phyloP scores from a whole-genome alignment of 768 basidiomycete genomes.

The Lactarius evosmus region DNA sequence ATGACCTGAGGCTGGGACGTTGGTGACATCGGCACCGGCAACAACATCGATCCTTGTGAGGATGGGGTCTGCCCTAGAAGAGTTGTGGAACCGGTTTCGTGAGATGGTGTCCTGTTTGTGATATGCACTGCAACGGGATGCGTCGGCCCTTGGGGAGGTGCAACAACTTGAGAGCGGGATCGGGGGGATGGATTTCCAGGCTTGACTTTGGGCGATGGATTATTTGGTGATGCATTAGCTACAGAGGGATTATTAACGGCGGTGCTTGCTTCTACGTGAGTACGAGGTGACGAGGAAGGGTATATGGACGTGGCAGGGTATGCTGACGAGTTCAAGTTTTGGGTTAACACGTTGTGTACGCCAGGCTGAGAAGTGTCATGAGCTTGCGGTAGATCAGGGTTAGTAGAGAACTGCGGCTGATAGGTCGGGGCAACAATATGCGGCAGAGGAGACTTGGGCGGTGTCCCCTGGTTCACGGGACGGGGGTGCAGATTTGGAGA shows the following conservation, averaged over 20 bases:
- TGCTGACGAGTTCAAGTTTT: conserved; percentile 21
- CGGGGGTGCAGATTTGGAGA: conserved; percentile 26
- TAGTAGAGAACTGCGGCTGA: conserved; percentile 3
- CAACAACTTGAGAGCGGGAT: conserved; percentile 20
- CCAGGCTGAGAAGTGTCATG: conserved; percentile 26
- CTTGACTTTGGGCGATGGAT: conserved; percentile 24
- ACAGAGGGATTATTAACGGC: conserved; percentile 15
- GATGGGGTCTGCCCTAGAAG: conserved; percentile 27
- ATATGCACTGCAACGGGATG: conserved; percentile 15
- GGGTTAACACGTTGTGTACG: conserved; percentile 4
- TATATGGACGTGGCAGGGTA: conserved; percentile 27
- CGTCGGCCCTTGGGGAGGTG: conserved; percentile 16
- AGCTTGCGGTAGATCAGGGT: conserved; percentile 9
- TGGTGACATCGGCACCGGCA: conserved; percentile 20
- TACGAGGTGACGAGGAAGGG: conserved; percentile 22
- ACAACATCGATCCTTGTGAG: conserved; percentile 23
- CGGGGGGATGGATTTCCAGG: conserved; percentile 26
- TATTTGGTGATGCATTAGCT: conserved; percentile 23
- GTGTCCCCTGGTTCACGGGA: conserved; percentile 25
- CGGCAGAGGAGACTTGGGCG: conserved; percentile 17
- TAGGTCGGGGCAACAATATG: conserved; percentile 1
- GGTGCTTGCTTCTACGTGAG: conserved; percentile 23
- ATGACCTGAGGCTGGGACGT: conserved; percentile 16
- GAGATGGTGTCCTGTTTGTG: conserved; percentile 25
- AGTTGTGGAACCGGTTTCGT: conserved; percentile 29